These are phyloP conservation scores for Silene coronaria DNA, from an alignment of 179 eudicot genomes.

Conservation along the genomic window DNA sequence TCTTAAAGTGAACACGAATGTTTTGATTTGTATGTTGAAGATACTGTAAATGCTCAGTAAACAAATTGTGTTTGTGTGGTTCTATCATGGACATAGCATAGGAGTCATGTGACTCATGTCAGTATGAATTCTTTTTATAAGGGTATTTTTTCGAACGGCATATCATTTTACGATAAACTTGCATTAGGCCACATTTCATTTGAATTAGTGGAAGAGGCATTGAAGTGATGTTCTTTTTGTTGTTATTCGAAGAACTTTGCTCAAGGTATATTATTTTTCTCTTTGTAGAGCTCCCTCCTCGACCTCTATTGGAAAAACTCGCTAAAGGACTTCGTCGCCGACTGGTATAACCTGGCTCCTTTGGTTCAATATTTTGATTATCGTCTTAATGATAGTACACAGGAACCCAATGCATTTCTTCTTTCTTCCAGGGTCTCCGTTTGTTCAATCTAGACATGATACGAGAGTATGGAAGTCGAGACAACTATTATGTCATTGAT, in stretches of 20 bases:
- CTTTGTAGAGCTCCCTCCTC: constrained; percentile 63
- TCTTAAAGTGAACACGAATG: no score
- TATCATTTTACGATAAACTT: neutral
- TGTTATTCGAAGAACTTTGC: neutral
- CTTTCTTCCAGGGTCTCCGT: constrained; percentile 50
- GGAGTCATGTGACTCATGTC: no score
- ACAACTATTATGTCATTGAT: constrained; percentile 59
- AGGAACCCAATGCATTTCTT: constrained; percentile 1
- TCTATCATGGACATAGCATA: no score
- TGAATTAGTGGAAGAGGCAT: neutral
- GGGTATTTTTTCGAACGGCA: neutral
- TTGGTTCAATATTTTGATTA: neutral
- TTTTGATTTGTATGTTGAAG: no score
- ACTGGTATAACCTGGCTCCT: constrained; percentile 35
- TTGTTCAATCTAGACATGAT: constrained; percentile 68
- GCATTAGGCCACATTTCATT: neutral
- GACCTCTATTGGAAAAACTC: constrained; percentile 58
- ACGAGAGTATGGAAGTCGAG: constrained; percentile 54
- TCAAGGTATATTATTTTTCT: neutral
- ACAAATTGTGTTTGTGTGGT: no score
- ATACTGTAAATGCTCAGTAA: no score
- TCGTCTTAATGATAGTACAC: neutral
- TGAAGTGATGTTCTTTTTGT: neutral
- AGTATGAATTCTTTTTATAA: no score
- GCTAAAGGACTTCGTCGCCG: constrained; percentile 59